Conservation (phyloP, 345 rosid genomes). For the Citrus medica region DNA sequence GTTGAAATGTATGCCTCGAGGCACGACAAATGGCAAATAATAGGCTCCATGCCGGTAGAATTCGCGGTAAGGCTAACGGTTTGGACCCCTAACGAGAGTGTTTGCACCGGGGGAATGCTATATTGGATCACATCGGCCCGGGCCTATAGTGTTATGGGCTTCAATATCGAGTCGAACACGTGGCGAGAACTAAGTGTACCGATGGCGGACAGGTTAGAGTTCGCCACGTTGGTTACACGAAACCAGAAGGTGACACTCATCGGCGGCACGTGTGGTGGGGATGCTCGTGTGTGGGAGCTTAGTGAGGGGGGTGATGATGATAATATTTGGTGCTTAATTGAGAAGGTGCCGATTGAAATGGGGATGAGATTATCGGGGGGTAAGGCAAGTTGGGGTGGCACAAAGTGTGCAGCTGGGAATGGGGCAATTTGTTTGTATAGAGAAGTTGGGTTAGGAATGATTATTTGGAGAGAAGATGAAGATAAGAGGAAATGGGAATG, state of each 20-base stretch:
- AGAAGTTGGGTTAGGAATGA: conserved; percentile 51
- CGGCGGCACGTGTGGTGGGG: conserved; percentile 26
- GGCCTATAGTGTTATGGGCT: conserved; percentile 46
- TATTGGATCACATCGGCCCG: conserved; percentile 66
- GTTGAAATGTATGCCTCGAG: conserved; percentile 47
- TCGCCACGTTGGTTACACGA: conserved; percentile 27
- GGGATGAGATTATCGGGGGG: conserved; percentile 29
- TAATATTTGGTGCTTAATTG: conserved; percentile 26
- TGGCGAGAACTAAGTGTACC: conserved; percentile 52
- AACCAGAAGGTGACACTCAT: conserved; percentile 32
- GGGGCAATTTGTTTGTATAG: conserved; percentile 41
- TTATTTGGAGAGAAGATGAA: conserved; percentile 36
- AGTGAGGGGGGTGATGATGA: conserved; percentile 11
- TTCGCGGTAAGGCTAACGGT: conserved; percentile 54
- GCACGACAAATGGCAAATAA: conserved; percentile 27
- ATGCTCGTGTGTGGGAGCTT: conserved; percentile 41
- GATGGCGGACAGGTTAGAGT: conserved; percentile 45
- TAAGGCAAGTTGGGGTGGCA: conserved; percentile 35
- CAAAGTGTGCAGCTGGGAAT: conserved; percentile 40
- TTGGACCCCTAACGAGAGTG: conserved; percentile 56
- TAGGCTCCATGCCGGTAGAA: conserved; percentile 36
- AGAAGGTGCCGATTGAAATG: conserved; percentile 35
- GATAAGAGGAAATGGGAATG: conserved; percentile 42
- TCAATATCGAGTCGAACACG: conserved; percentile 27
- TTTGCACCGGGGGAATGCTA: conserved; percentile 31